Conservation (phyloP, 1,284 basidiomycete species). For the Afroboletus lepidellus region DNA sequence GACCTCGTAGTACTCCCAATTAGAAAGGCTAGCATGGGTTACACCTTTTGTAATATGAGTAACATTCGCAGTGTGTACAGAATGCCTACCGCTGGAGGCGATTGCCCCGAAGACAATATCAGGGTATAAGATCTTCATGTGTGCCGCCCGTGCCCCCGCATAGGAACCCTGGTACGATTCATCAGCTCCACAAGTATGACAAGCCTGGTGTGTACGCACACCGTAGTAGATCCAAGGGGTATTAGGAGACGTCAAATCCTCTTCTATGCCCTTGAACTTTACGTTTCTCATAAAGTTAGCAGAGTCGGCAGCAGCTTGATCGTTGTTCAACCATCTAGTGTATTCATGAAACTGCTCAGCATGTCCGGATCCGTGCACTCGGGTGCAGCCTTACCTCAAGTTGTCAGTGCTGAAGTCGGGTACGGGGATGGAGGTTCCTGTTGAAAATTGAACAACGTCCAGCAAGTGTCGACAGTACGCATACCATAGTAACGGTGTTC, state of each 20-base stretch:
- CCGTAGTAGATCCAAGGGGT: constrained; percentile 96
- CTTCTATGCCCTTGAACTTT: constrained; percentile 69
- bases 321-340: constrained; percentile 81
- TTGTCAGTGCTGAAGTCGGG: constrained; percentile 78
- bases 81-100: constrained; percentile 74
- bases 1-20: constrained; percentile 88
- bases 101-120: constrained; percentile 90
- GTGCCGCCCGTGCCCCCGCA: constrained; percentile 91
- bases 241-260: constrained; percentile 63
- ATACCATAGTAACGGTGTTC: constrained; percentile 88
- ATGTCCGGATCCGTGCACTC: neutral
- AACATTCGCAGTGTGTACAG: neutral
- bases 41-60: constrained; percentile 44
- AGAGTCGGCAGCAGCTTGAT: constrained; percentile 88
- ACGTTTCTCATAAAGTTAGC: constrained; percentile 88
- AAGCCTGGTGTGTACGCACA: constrained; percentile 40
- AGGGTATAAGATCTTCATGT: constrained; percentile 87
- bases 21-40: constrained; percentile 69
- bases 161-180: constrained; percentile 66
- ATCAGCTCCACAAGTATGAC: neutral
- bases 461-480: constrained; percentile 19
- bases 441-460: constrained; percentile 5
- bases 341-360: constrained; percentile 13
- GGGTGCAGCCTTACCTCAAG: constrained; percentile 50
- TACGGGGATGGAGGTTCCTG: constrained; percentile 82